phyloP scores from a whole-genome alignment of 805 yeast genomes.

The Naumovozyma baii region DNA sequence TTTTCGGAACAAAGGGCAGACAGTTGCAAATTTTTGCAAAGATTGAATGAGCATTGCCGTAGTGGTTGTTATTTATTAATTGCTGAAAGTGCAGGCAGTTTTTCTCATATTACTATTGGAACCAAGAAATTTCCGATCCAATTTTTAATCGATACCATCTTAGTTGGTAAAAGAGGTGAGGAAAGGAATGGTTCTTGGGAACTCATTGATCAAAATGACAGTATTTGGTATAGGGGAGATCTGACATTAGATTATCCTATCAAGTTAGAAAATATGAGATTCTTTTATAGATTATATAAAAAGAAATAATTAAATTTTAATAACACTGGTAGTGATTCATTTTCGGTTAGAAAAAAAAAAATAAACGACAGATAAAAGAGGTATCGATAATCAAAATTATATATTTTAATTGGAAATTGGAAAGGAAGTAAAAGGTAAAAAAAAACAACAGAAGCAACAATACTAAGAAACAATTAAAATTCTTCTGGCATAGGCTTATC shows the following conservation, averaged over 20 bases:
- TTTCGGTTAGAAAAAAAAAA: too few species aligned
- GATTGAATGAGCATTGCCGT: slow-evolving; percentile 41
- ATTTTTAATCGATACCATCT: slow-evolving; percentile 62
- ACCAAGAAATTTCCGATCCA: slow-evolving; percentile 73
- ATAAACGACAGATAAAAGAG: too few species aligned
- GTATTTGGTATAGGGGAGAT: slow-evolving; percentile 69
- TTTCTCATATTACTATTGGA: slow-evolving; percentile 71
- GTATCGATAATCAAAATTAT: not conserved
- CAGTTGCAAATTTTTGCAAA: slow-evolving; percentile 50
- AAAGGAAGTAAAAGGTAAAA: too few species aligned
- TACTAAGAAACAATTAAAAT: not conserved
- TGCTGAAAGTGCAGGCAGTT: slow-evolving; percentile 85
- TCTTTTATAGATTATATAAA: slow-evolving; percentile 66
- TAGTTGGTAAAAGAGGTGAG: slow-evolving; percentile 42
- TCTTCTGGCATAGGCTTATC: not conserved
- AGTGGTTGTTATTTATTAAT: slow-evolving; percentile 54
- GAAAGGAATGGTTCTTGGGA: slow-evolving; percentile 55
- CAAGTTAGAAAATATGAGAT: slow-evolving; percentile 80
- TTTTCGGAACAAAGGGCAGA: slow-evolving; percentile 58
- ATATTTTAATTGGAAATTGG: not conserved
- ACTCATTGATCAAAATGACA: slow-evolving; percentile 53
- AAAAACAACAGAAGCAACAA: not conserved
- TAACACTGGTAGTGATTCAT: not conserved
- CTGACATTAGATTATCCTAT: slow-evolving; percentile 47
- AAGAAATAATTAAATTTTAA: slow-evolving; percentile 31